A percentile compares a stretch with the other conserved stretches of the same genome.
These are phyloP conservation scores for Mollisia scopiformis DNA, from an alignment of 2,329 filamentous ascomycete genomes.

Conservation along the genomic window DNA sequence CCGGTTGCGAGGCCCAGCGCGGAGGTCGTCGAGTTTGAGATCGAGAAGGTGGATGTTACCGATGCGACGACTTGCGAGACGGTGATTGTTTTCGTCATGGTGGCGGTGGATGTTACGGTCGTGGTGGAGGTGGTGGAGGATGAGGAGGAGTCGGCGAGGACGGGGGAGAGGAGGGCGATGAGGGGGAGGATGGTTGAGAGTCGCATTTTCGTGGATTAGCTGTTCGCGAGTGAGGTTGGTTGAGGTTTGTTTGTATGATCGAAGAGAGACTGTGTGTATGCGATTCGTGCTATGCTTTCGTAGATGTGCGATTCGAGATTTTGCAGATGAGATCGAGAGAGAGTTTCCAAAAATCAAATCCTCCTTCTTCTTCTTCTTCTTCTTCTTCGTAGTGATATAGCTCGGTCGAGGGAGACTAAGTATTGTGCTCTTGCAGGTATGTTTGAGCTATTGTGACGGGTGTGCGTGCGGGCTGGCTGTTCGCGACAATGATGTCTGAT, in stretches of 20 bases:
- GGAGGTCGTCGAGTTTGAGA: conserved; percentile 35
- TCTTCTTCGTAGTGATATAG: no score
- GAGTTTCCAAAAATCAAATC: no score
- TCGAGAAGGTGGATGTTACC: conserved; percentile 41
- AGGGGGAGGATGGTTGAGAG: conserved; percentile 49
- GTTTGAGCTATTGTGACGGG: background rate
- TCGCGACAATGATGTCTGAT: conserved; percentile 2
- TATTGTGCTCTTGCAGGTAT: background rate
- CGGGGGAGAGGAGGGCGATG: conserved; percentile 48
- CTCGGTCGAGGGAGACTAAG: no score
- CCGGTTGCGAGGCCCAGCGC: conserved; percentile 35
- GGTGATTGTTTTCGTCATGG: conserved; percentile 54
- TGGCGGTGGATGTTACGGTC: conserved; percentile 51
- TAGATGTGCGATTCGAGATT: no score
- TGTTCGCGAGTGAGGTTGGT: conserved; percentile 8
- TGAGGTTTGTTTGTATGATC: background rate
- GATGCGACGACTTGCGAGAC: conserved; percentile 48
- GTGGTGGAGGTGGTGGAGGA: conserved; percentile 35
- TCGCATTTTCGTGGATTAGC: conserved; percentile 41
- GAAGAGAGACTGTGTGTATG: background rate
- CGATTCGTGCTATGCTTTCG: background rate
- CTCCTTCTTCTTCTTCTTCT: no score
- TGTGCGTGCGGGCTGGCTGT: background rate
- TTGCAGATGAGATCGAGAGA: no score
- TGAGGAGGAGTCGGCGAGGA: conserved; percentile 50